These are phyloP conservation scores for Sanchytrium tribonematis DNA, from an alignment of 371 early-diverging fungal genomes.

Conservation along the genomic window DNA sequence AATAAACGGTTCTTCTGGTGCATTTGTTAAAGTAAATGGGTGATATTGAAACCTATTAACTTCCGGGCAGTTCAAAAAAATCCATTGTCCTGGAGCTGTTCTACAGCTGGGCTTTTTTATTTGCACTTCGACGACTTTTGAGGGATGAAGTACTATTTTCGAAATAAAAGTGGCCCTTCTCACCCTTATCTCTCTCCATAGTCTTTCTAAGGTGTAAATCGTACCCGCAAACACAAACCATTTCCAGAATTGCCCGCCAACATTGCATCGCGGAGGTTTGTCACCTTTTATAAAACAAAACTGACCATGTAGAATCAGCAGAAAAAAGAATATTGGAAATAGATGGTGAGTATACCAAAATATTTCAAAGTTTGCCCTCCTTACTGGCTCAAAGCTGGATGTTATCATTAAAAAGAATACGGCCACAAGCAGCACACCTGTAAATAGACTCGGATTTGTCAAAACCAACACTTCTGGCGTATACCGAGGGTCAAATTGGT, in stretches of 20 bases:
- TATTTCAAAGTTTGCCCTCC: slow-evolving; percentile 28
- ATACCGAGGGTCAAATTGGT: slow-evolving; percentile 5
- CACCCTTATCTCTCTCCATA: slow-evolving; percentile 35
- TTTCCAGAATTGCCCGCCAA: slow-evolving; percentile 22
- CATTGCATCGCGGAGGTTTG: not conserved
- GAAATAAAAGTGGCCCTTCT: slow-evolving; percentile 29
- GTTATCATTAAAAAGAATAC: slow-evolving; percentile 37
- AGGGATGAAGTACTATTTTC: slow-evolving; percentile 31
- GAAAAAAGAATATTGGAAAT: slow-evolving; percentile 26
- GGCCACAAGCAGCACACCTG: slow-evolving; percentile 41
- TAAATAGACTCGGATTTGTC: slow-evolving; percentile 36
- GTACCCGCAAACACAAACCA: slow-evolving; percentile 25
- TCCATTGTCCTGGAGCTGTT: slow-evolving; percentile 38
- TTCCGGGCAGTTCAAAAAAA: slow-evolving; percentile 34
- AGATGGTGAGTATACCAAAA: slow-evolving; percentile 48
- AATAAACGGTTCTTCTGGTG: slow-evolving; percentile 43
- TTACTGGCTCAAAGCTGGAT: slow-evolving; percentile 25
- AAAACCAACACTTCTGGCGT: slow-evolving; percentile 17
- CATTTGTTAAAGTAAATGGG: slow-evolving; percentile 49
- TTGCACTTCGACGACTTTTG: slow-evolving; percentile 35
- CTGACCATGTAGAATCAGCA: slow-evolving; percentile 28
- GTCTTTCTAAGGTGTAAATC: slow-evolving; percentile 29
- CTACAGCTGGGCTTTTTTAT: slow-evolving; percentile 27
- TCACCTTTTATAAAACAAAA: slow-evolving; percentile 28
- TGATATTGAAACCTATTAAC: slow-evolving; percentile 43